These are phyloP conservation scores for Pythium aristosporum DNA, from an alignment of 352 stramenopile genomes.

Conservation along the genomic window DNA sequence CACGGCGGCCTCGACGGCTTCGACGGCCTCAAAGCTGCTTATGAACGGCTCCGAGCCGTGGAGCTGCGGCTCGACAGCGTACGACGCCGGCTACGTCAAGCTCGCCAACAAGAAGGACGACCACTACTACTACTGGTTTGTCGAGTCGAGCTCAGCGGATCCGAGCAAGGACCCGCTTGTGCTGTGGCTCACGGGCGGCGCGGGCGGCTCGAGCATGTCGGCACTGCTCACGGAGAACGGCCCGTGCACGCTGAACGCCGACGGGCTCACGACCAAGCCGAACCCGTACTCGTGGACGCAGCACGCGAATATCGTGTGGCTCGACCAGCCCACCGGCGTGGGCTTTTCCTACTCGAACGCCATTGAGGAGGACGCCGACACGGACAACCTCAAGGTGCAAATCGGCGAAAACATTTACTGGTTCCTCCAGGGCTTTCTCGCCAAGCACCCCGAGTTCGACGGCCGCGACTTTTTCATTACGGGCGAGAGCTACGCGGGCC, in stretches of 20 bases:
- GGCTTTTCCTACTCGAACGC: conserved; percentile 38
- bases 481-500: conserved; percentile 58
- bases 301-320: conserved; percentile 42
- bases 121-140: conserved; percentile 74
- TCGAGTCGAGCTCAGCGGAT: conserved; percentile 37
- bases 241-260: conserved; percentile 37
- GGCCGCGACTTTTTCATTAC: conserved; percentile 46
- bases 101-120: conserved; percentile 32
- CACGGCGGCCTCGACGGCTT: not conserved
- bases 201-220: conserved; percentile 35
- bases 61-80: conserved; percentile 36
- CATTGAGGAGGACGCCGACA: not conserved
- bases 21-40: not conserved
- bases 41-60: conserved; percentile 42
- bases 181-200: conserved; percentile 60
- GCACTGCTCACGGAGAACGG: conserved; percentile 56
- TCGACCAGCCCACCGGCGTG: conserved; percentile 36
- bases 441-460: conserved; percentile 41
- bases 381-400: conserved; percentile 30
- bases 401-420: conserved; percentile 49
- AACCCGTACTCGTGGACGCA: not conserved
- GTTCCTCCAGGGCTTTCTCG: conserved; percentile 55
- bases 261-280: conserved; percentile 1
- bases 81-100: conserved; percentile 16
- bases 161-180: conserved; percentile 43